These are phyloP conservation scores for Diaporthe citrichinensis DNA, from an alignment of 2,329 filamentous ascomycete genomes.

Conservation along the genomic window DNA sequence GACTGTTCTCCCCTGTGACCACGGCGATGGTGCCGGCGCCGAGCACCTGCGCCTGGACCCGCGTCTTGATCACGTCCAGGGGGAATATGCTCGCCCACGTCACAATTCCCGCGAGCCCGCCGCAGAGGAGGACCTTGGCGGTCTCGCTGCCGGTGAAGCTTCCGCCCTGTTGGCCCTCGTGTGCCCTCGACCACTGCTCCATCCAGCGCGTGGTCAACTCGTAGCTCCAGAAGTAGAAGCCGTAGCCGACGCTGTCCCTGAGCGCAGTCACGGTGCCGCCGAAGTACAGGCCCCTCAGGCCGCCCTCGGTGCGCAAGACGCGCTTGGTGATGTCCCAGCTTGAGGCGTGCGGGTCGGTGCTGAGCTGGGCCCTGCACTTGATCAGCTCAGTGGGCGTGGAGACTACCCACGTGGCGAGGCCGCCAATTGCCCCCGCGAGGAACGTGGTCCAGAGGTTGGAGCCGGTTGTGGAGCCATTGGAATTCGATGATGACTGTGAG, in stretches of 20 bases:
- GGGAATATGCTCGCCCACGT: slow-evolving; percentile 95
- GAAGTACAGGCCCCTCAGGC: slow-evolving; percentile 81
- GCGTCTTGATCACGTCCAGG: slow-evolving; percentile 91
- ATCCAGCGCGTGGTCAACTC: slow-evolving; percentile 78
- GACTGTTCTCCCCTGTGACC: slow-evolving; percentile 45
- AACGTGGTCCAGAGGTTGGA: slow-evolving; percentile 77
- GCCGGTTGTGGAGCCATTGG: slow-evolving; percentile 53
- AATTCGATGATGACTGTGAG: slow-evolving; percentile 40
- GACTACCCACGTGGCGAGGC: slow-evolving; percentile 87
- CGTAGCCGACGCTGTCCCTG: slow-evolving; percentile 92
- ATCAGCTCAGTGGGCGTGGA: slow-evolving; percentile 91
- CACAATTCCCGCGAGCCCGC: slow-evolving; percentile 87
- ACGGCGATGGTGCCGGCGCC: slow-evolving; percentile 42
- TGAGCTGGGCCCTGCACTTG: slow-evolving; percentile 90
- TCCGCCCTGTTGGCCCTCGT: neutral
- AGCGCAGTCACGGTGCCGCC: slow-evolving; percentile 86
- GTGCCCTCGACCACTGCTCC: slow-evolving; percentile 46
- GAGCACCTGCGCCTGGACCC: slow-evolving; percentile 81
- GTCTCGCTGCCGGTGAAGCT: slow-evolving; percentile 59
- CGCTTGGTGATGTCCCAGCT: slow-evolving; percentile 75
- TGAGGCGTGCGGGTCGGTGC: slow-evolving; percentile 56
- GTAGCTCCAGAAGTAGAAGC: slow-evolving; percentile 97
- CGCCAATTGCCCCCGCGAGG: slow-evolving; percentile 84
- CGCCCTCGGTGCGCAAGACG: slow-evolving; percentile 69
- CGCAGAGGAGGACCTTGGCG: slow-evolving; percentile 81